These are phyloP conservation scores for Colletotrichum incanum DNA, from an alignment of 2,329 filamentous ascomycete genomes.

Conservation along the genomic window DNA sequence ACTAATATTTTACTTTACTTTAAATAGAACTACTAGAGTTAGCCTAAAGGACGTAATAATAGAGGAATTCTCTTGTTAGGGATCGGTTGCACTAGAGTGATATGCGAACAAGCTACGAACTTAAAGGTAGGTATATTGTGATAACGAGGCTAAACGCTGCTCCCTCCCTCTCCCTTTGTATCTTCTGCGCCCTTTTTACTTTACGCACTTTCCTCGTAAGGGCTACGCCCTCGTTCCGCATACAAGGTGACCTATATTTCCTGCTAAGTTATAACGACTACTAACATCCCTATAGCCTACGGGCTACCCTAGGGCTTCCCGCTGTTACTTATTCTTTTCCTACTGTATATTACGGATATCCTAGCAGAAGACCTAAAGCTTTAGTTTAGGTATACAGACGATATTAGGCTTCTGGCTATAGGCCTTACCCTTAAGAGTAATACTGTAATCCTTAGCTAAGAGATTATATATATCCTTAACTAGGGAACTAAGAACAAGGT, in stretches of 20 bases:
- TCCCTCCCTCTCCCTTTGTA: too few species aligned
- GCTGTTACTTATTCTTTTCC: slow-evolving; percentile 26
- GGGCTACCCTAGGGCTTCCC: slow-evolving; percentile 34
- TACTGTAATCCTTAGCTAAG: not conserved
- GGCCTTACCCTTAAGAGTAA: slow-evolving; percentile 1
- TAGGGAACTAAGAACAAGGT: slow-evolving; percentile 8
- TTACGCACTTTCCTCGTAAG: too few species aligned
- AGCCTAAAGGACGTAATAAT: slow-evolving; percentile 26
- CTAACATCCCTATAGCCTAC: too few species aligned
- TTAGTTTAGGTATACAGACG: slow-evolving; percentile 3
- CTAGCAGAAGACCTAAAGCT: not conserved
- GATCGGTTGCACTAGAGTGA: too few species aligned
- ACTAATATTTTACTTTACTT: slow-evolving; percentile 13
- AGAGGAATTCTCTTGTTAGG: too few species aligned
- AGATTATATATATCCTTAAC: not conserved
- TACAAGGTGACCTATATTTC: too few species aligned
- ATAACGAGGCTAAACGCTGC: too few species aligned
- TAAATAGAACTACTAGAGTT: not conserved
- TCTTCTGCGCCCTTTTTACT: too few species aligned
- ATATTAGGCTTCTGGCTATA: slow-evolving; percentile 5
- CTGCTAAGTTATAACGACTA: too few species aligned
- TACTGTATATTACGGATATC: slow-evolving; percentile 26
- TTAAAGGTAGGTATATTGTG: too few species aligned
- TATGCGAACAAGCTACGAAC: too few species aligned
- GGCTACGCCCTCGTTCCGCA: too few species aligned